Evolutionary conservation across 1,139 yeast genomes (phyloP), one percentile per base, ranked within the genome.

Genomic region (Meyerozyma smithsonii): DNA sequence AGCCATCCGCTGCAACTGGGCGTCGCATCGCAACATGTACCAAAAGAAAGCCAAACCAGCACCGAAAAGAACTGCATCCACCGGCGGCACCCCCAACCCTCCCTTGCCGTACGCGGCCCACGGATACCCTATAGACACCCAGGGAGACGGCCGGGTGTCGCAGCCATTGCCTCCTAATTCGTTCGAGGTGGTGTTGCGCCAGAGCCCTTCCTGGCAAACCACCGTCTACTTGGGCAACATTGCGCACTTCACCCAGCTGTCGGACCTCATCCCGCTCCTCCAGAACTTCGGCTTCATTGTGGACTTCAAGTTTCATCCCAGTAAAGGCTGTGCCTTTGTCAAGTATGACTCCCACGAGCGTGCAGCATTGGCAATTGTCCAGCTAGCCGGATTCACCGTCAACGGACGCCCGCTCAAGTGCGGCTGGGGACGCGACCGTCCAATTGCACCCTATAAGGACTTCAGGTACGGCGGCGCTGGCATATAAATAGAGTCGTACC

Each of bases 201-300:
- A 84, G 61, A 72, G 92, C 4, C 95, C 95, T 32, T 72, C 75
- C 39, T 83, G 88, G 88, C 86, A 85, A 59, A 81, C 92, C n/a
- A 87, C 96, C 3, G 94, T 88, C 15, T 88, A 88, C 58, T 68
- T 88, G 46, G 96, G 97, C 32, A 88, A 88, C 58, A 73, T 88
- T 51, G 83, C 95, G 24, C 90, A 83, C 49, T 81, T 71, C 58
- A 81, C 88, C 18, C 78, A 81, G 41, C 88, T 83, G 56, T 72
- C 73, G 41, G 95, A 86, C 46, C 66, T 88, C 54, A 69, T 84
- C 41, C 89, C 92, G n/a, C 64, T 87, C 43, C 65, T 87, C 49
- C 90, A 81, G 56, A 81, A 76, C 51, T 86, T 87, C 58, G 96
- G 96, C 8, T 85, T 70, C 59, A 83, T 88, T 53, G 82, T 84